Percentiles rank a stretch among this genome's conserved stretches.
Conservation (phyloP, 306 rosid species). For the Chamaecrista fasciculata region DNA sequence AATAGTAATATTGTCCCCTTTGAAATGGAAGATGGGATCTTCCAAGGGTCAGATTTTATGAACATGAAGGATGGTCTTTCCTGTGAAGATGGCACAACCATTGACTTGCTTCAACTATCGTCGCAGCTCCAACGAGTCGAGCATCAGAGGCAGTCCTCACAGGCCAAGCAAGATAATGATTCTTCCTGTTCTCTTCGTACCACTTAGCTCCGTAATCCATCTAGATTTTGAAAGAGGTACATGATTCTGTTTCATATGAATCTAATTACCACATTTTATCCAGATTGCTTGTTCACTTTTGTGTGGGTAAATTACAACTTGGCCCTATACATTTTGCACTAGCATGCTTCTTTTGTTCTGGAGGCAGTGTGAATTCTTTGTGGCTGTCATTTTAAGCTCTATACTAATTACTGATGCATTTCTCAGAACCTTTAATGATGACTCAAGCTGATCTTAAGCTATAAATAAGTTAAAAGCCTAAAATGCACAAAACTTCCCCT, state of each 20-base stretch:
- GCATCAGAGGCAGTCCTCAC: slow-evolving; percentile 64
- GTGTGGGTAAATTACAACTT: not conserved
- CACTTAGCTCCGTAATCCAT: slow-evolving; percentile 42
- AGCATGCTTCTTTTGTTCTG: not conserved
- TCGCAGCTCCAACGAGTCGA: slow-evolving; percentile 85
- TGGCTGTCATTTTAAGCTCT: not conserved
- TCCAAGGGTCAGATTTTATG: slow-evolving; percentile 50
- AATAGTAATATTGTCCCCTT: slow-evolving; percentile 47
- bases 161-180: slow-evolving; percentile 55
- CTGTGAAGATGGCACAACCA: slow-evolving; percentile 55
- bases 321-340: not conserved
- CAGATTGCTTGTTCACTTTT: not conserved
- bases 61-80: slow-evolving; percentile 47
- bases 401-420: not conserved
- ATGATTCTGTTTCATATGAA: not conserved
- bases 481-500: too few species aligned
- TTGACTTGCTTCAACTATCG: slow-evolving; percentile 78
- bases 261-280: not conserved
- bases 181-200: slow-evolving; percentile 59
- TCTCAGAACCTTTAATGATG: not conserved
- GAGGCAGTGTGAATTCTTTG: not conserved
- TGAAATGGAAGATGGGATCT: slow-evolving; percentile 52
- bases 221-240: slow-evolving; percentile 37
- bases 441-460: not conserved
- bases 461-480: too few species aligned